These are phyloP conservation scores for Gynandropsis gynandra DNA, from an alignment of 345 rosid genomes.

Conservation along the genomic window DNA sequence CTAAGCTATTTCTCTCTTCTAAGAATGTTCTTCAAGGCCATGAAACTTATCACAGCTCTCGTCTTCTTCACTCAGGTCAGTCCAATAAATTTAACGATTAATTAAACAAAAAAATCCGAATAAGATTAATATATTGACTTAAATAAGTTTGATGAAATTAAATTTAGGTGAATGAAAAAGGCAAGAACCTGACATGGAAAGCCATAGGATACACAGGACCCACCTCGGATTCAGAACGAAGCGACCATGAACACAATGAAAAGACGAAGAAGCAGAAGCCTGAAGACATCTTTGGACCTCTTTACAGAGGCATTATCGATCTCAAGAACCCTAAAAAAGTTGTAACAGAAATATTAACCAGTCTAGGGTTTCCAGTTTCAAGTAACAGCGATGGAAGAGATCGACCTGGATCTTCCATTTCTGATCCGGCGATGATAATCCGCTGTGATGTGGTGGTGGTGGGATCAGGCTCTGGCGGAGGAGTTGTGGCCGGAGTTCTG, in stretches of 20 bases:
- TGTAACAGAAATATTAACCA: slow-evolving; percentile 31
- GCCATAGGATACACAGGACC: slow-evolving; percentile 73
- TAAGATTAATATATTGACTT: neutral
- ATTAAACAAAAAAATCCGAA: no score
- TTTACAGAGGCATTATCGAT: slow-evolving; percentile 43
- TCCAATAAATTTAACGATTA: no score
- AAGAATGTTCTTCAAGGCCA: slow-evolving; percentile 47
- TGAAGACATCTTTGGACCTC: slow-evolving; percentile 55
- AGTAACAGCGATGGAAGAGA: slow-evolving; percentile 14
- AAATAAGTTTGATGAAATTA: no score
- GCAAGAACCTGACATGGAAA: slow-evolving; percentile 58
- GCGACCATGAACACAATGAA: slow-evolving; percentile 18
- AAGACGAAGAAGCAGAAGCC: slow-evolving; percentile 16
- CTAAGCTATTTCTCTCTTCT: slow-evolving; percentile 36
- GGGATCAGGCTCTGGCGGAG: slow-evolving; percentile 79
- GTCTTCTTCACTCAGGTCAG: slow-evolving; percentile 83
- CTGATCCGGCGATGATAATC: slow-evolving; percentile 39
- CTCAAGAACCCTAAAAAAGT: slow-evolving; percentile 39
- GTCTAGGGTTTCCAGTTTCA: slow-evolving; percentile 41
- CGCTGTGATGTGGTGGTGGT: slow-evolving; percentile 73
- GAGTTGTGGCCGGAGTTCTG: slow-evolving; percentile 65
- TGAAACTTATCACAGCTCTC: slow-evolving; percentile 47
- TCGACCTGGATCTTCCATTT: slow-evolving; percentile 1
- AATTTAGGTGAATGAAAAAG: slow-evolving; percentile 50
- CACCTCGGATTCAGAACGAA: slow-evolving; percentile 29